A percentile compares a stretch with the other conserved stretches of the same genome.
These are phyloP conservation scores for Pisolithus tinctorius DNA, from an alignment of 768 basidiomycete species.

Conservation along the genomic window DNA sequence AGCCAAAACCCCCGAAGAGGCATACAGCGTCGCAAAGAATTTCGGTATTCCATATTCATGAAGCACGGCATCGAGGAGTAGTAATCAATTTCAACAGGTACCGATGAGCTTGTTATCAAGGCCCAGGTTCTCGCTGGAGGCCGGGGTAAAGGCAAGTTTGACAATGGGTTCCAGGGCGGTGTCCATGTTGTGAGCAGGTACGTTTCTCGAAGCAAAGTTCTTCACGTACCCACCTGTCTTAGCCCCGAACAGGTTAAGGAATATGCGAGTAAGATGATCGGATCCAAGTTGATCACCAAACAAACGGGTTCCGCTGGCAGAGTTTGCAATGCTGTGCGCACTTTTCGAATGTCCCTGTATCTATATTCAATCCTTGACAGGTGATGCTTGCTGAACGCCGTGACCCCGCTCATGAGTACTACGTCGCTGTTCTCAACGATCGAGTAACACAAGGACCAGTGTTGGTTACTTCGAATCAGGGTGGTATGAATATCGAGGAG, in stretches of 20 bases:
- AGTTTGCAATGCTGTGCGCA: slow-evolving; percentile 86
- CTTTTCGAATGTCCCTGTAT: slow-evolving; percentile 1
- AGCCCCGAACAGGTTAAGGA: slow-evolving; percentile 88
- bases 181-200: slow-evolving; percentile 92
- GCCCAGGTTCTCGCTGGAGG: slow-evolving; percentile 99
- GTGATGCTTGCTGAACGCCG: slow-evolving; percentile 98
- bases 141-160: slow-evolving; percentile 95
- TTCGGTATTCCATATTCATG: slow-evolving; percentile 53
- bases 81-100: slow-evolving; percentile 37
- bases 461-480: slow-evolving; percentile 88
- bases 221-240: slow-evolving; percentile 6
- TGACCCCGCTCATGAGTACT: slow-evolving; percentile 93
- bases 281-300: slow-evolving; percentile 93
- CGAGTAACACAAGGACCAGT: slow-evolving; percentile 84
- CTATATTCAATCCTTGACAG: slow-evolving; percentile 34
- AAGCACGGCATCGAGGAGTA: background rate
- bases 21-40: slow-evolving; percentile 79
- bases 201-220: slow-evolving; percentile 1
- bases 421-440: slow-evolving; percentile 95
- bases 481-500: slow-evolving; percentile 99
- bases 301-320: slow-evolving; percentile 93
- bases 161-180: slow-evolving; percentile 94
- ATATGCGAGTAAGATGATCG: slow-evolving; percentile 88
- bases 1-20: slow-evolving; percentile 86
- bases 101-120: slow-evolving; percentile 86